Evolutionary conservation across 2,329 filamentous ascomycete species (phyloP).

Genomic region (Colletotrichum sp.): DNA sequence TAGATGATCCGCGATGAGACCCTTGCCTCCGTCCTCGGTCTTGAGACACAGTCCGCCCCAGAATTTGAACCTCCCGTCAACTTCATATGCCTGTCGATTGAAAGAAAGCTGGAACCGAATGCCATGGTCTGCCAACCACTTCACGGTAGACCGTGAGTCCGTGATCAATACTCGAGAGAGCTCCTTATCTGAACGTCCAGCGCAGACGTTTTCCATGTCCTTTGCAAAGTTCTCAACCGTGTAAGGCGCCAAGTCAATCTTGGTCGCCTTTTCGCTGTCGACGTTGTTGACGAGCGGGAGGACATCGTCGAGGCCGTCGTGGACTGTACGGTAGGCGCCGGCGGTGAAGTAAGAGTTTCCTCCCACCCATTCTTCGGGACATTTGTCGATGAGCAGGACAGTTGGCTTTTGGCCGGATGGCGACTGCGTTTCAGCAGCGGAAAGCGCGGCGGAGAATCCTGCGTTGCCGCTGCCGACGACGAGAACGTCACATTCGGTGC

Average conservation of each 20-base stretch:
- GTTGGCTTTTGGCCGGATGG: not conserved
- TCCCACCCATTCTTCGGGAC: not conserved
- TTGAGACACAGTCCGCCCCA: not conserved
- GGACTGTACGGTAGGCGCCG: not conserved
- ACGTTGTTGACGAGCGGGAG: not conserved
- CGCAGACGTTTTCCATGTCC: not conserved
- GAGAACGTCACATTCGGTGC: constrained; percentile 44
- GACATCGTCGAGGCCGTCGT: not conserved
- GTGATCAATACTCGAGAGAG: not conserved
- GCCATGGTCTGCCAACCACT: not conserved
- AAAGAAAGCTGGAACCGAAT: not conserved
- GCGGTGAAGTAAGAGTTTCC: not conserved
- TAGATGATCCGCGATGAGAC: not conserved
- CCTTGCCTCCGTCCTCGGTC: not conserved
- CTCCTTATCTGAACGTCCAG: not conserved
- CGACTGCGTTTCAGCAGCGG: constrained; percentile 39
- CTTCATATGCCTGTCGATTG: not conserved
- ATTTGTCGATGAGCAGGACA: not conserved
- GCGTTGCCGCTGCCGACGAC: constrained; percentile 70
- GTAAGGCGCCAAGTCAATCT: not conserved
- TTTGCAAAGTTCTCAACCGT: not conserved
- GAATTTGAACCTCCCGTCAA: not conserved
- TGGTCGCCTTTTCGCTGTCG: not conserved
- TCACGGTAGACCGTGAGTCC: not conserved
- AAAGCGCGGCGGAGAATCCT: constrained; percentile 64